Conservation (phyloP, 768 basidiomycete genomes). For the Lepiota brunneoincarnata region DNA sequence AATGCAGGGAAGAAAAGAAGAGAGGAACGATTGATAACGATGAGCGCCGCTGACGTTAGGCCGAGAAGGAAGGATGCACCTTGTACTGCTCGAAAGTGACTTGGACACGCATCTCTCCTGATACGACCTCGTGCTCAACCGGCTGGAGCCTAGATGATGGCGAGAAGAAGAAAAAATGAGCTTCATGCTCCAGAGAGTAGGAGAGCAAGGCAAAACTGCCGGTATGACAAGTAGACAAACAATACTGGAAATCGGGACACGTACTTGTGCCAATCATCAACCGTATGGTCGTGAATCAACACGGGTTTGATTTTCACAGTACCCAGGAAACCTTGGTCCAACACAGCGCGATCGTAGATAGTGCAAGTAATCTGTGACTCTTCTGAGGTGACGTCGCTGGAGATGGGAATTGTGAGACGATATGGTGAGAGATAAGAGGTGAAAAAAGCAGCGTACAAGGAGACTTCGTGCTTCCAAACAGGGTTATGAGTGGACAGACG, state of each 20-base stretch:
- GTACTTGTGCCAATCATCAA: constrained; percentile 97
- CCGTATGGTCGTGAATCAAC: constrained; percentile 88
- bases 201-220: neutral
- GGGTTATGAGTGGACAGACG: constrained; percentile 81
- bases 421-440: neutral
- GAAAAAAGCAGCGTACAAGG: constrained; percentile 66
- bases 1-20: constrained; percentile 2
- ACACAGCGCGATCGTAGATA: constrained; percentile 84
- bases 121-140: constrained; percentile 78
- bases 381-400: constrained; percentile 91
- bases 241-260: constrained; percentile 29
- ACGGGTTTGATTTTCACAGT: constrained; percentile 88
- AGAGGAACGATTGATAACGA: constrained; percentile 1
- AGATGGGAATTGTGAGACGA: constrained; percentile 2
- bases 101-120: constrained; percentile 92
- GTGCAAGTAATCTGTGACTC: constrained; percentile 81
- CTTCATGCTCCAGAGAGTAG: neutral
- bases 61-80: constrained; percentile 43
- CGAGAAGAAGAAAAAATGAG: constrained; percentile 14
- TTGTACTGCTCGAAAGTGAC: constrained; percentile 91
- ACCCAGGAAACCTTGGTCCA: constrained; percentile 88
- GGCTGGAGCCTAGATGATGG: constrained; percentile 56
- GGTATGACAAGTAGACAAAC: constrained; percentile 13
- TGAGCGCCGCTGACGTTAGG: constrained; percentile 1
- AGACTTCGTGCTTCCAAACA: constrained; percentile 98